Base-by-base conservation (phyloP, 2,329 filamentous ascomycete species). In the Pestalotiopsis sp. region DNA sequence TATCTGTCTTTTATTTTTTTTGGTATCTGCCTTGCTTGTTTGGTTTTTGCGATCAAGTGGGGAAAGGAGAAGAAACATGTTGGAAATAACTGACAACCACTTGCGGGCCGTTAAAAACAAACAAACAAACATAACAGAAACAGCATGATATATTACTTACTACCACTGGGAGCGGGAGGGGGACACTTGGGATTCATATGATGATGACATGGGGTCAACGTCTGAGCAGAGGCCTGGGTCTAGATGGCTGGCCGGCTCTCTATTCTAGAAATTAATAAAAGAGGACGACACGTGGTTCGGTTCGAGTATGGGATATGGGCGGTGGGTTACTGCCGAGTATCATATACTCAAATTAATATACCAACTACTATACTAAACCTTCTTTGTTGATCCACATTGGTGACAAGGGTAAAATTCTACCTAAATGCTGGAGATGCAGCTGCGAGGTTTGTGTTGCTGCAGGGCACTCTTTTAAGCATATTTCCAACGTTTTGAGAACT, bases 241-340 rank as follows among this genome's bases (percentile, higher is more conserved):
- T 77, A 75, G 75, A 77, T 74, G 76, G 74, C 73, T 20, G 20
- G 45, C 45, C 45, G 31, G 72, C 70, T 70, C 66, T 64, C n/a
- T 68, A 65, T 66, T 66, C 20, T 58, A 58, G 31, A 66, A 9
- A 2, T 27, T 56, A 58, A 66, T 66, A 13, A 66, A 64, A 13
- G 63, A 56, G 23, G 57, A 64, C 23, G 63, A 56, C 27, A 66
- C 20, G 39, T 64, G 62, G 25, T 66, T 14, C 13, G 14, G 31
- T 52, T 52, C n/a, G 45, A 14, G 17, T 23, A 52, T 52, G 45
- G 45, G 45, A 52, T 36, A 9, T 36, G 7, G 31, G 31, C 9
- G 45, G 17, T 17, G n/a, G 45, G 17, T 20, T 20, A 11, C 17
- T 52, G 17, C 45, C 20, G 45, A 52, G n/a, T 52, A n/a, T n/a